Evolutionary conservation across 768 basidiomycete genomes (phyloP).

Genomic region (Gloeopeniophorella convolvens): DNA sequence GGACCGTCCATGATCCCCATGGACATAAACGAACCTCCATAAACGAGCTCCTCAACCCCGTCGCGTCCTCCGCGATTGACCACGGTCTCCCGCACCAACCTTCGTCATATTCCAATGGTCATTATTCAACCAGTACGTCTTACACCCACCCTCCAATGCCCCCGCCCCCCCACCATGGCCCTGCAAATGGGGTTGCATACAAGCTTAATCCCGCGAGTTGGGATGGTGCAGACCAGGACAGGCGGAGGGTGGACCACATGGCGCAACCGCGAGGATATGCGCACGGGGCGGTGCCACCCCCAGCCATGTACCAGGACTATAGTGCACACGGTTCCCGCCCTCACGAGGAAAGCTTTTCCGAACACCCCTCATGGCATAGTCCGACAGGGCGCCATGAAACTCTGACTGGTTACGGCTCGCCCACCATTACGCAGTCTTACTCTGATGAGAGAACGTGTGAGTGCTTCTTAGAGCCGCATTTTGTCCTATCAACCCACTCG

Average conservation of each 20-base stretch:
- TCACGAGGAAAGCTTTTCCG: conserved; percentile 23
- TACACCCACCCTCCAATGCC: conserved; percentile 20
- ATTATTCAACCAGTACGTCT: conserved; percentile 12
- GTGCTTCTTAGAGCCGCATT: conserved; percentile 20
- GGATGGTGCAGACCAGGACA: conserved; percentile 37
- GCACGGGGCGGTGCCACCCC: conserved; percentile 11
- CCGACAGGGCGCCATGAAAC: conserved; percentile 30
- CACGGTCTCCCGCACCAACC: conserved; percentile 25
- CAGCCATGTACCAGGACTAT: conserved; percentile 25
- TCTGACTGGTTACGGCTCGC: conserved; percentile 34
- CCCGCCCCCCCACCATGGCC: conserved; percentile 13
- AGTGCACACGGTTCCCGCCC: conserved; percentile 15
- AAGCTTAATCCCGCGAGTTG: conserved; percentile 61
- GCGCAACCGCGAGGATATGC: conserved; percentile 11
- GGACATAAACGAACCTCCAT: conserved; percentile 44
- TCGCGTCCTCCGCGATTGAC: conserved; percentile 30
- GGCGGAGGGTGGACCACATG: conserved; percentile 15
- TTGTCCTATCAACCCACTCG: conserved; percentile 12
- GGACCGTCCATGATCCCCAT: conserved; percentile 35
- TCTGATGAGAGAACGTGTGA: conserved; percentile 54
- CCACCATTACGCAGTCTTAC: conserved; percentile 42
- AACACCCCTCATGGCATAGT: conserved; percentile 26
- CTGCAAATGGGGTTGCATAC: conserved; percentile 29
- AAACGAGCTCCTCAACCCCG: conserved; percentile 45
- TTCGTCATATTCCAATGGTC: conserved; percentile 1